phyloP scores from a whole-genome alignment of 768 basidiomycete species.

The Lentinus tigrinus region DNA sequence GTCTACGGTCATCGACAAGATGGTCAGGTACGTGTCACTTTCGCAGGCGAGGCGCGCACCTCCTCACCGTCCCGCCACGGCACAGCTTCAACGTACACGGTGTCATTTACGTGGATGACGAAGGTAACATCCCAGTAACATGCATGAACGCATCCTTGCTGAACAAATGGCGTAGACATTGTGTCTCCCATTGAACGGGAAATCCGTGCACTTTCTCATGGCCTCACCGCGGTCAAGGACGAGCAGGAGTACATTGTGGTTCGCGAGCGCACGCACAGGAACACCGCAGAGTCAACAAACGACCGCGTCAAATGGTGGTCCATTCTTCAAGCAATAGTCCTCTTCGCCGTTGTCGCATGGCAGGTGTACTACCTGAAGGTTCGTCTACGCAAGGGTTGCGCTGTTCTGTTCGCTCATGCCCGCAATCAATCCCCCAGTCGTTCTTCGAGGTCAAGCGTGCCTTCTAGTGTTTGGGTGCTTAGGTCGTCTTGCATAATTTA shows the following conservation, averaged over 20 bases:
- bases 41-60: constrained; percentile 86
- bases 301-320: constrained; percentile 99
- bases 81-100: constrained; percentile 91
- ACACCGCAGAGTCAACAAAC: constrained; percentile 93
- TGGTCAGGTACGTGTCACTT: constrained; percentile 67
- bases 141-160: background rate
- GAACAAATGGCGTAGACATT: constrained; percentile 48
- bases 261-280: constrained; percentile 87
- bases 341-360: constrained; percentile 92
- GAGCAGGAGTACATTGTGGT: constrained; percentile 99
- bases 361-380: constrained; percentile 97
- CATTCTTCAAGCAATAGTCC: constrained; percentile 80
- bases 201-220: constrained; percentile 81
- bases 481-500: constrained; percentile 17
- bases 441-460: constrained; percentile 93
- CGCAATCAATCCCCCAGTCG: constrained; percentile 45
- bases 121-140: constrained; percentile 52
- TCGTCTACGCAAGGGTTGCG: no score
- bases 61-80: constrained; percentile 73
- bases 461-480: constrained; percentile 44
- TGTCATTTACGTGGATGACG: constrained; percentile 89
- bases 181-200: constrained; percentile 97
- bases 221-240: constrained; percentile 88
- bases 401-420: constrained; percentile 17
- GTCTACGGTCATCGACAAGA: constrained; percentile 94